Evolutionary conservation across 1,139 yeast species (phyloP).

Genomic region (Groenewaldozyma auringiensis): DNA sequence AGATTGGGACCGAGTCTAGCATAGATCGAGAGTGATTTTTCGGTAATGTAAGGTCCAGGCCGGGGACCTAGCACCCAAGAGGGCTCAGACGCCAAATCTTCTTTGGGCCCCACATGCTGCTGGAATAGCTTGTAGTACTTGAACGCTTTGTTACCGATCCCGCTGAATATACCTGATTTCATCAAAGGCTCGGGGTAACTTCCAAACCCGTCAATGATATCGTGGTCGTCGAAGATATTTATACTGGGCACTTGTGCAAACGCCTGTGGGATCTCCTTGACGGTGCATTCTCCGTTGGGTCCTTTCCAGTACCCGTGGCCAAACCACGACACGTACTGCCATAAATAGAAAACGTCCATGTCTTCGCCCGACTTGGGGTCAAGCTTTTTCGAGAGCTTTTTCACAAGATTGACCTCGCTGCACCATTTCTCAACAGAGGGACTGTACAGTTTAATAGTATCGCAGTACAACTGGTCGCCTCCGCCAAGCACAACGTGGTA

Average conservation of each 20-base stretch:
- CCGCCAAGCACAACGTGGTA: slow-evolving; percentile 97
- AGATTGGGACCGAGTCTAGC: slow-evolving; percentile 67
- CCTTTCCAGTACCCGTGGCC: slow-evolving; percentile 86
- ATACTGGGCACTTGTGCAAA: slow-evolving; percentile 76
- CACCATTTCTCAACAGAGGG: slow-evolving; percentile 54
- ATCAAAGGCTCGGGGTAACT: slow-evolving; percentile 72
- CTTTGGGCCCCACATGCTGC: slow-evolving; percentile 59
- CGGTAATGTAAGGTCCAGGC: slow-evolving; percentile 59
- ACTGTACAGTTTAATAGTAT: slow-evolving; percentile 55
- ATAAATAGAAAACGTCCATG: slow-evolving; percentile 56
- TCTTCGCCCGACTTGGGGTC: slow-evolving; percentile 45
- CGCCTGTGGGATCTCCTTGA: slow-evolving; percentile 63
- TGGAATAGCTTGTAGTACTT: slow-evolving; percentile 87
- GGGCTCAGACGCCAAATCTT: slow-evolving; percentile 31
- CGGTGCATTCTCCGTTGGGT: slow-evolving; percentile 52
- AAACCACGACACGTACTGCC: slow-evolving; percentile 77
- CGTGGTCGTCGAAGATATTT: slow-evolving; percentile 79
- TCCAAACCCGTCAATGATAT: slow-evolving; percentile 92
- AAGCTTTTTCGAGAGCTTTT: slow-evolving; percentile 38
- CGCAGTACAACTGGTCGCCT: slow-evolving; percentile 92
- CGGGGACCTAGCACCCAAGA: slow-evolving; percentile 30
- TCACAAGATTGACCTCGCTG: slow-evolving; percentile 41
- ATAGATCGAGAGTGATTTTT: slow-evolving; percentile 58
- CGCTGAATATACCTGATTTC: slow-evolving; percentile 56
- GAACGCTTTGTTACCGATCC: slow-evolving; percentile 72